Evolutionary conservation across 768 basidiomycete genomes (phyloP), one percentile per base, ranked within the genome.

Genomic region (Austroboletus eburneus): DNA sequence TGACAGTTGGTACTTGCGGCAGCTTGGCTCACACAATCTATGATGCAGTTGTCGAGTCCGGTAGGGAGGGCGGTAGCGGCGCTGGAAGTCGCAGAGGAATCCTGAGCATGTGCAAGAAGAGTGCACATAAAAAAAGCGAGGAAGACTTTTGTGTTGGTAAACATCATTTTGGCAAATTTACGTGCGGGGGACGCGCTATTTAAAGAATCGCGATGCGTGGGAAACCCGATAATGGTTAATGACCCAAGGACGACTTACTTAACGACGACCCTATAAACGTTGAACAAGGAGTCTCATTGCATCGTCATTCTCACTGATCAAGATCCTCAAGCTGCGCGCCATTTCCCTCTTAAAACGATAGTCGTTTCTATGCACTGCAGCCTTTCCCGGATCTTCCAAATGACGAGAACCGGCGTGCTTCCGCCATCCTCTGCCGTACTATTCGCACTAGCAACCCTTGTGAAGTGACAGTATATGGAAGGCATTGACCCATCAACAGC

Each of bases 271-370:
- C n/a, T n/a, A n/a, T n/a, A n/a, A n/a, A n/a, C n/a, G n/a, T n/a
- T n/a, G n/a, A n/a, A n/a, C n/a, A n/a, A n/a, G n/a, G n/a, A n/a
- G n/a, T n/a, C n/a, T n/a, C n/a, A n/a, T n/a, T n/a, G n/a, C n/a
- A n/a, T n/a, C n/a, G n/a, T n/a, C n/a, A n/a, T 65, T 87, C 1
- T 56, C 63, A 5, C 73, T 87, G 20, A 87, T 88, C 3, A 71
- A 80, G 21, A 72, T 63, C 42, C 75, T 90, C 27, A 73, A 85
- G 45, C 70, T 87, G 24, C 81, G 86, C 23, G 85, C 90, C 1
- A 87, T 91, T 52, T 83, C 85, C 12, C 74, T 91, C 17, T n/a
- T n/a, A 89, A 91, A 64, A 90, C 88, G 58, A 87, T 91, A 34
- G 77, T 88, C 40, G 80, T 78, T 1, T 76, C 82, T 36, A 90